Evolutionary conservation across 306 rosid genomes (phyloP), one percentile per base, ranked within the genome.

Genomic region (Pyrus bretschneideri): DNA sequence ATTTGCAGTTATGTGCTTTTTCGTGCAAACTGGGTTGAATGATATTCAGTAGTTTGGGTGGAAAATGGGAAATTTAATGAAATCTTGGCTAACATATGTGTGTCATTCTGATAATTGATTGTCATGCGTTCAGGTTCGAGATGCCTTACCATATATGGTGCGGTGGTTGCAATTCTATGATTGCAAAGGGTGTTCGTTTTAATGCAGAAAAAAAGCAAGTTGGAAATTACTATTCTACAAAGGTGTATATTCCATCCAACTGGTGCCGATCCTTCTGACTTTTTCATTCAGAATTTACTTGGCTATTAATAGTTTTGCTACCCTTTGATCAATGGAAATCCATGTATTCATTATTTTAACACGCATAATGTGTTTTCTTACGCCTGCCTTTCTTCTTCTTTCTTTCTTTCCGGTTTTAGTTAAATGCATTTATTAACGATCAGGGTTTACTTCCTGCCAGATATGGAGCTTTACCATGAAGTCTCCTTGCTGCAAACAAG

Each of bases 141-240:
- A 95, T 90, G 99, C 97, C 97, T 59, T 92, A 75, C 72, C 89
- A 95, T 71, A 82, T 95, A 83, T 92, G 97, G 96, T 95, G 99
- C 72, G 99, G 89, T 78, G 99, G 99, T 72, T 95, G 99, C 86
- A 95, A 95, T 82, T 88, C 97, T 71, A 95, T 95, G 97, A 95
- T 95, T 84, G 97, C 89, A 6, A 95, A 95, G 87, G 99, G 99
- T 81, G 99, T 95, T 66, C 85, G 97, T 70, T 95, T 92, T 85
- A 92, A 90, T 82, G 97, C 99, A 4, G 99, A 95, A 89, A 95
- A 95, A 80, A 90, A 95, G 82, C 96, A 92, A 92, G 96, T 91
- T 71, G 98, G 96, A 80, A 91, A 93, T 80, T 93, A 93, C 76
- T 92, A 95, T 72, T 95, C 99, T 35, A 92, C 99, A 5, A 92